Evolutionary conservation across 768 basidiomycete genomes (phyloP).

Genomic region (Lactarius deliciosus): DNA sequence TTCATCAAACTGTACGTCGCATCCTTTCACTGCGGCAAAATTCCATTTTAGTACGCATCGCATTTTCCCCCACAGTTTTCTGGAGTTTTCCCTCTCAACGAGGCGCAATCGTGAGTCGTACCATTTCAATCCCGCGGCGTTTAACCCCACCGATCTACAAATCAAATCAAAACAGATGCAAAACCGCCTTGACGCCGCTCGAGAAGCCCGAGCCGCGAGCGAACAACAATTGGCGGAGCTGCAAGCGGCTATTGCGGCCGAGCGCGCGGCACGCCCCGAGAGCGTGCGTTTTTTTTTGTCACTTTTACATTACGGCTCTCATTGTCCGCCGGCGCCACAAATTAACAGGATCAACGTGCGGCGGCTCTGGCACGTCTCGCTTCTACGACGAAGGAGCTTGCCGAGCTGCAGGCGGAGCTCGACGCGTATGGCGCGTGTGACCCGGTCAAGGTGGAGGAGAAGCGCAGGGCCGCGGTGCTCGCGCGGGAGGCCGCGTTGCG

Average conservation of each 20-base stretch:
- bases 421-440: conserved; percentile 80
- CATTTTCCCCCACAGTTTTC: conserved; percentile 59
- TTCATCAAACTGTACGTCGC: conserved; percentile 80
- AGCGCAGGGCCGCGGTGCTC: conserved; percentile 64
- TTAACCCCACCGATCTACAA: neutral
- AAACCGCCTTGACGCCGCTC: conserved; percentile 50
- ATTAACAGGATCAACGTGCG: conserved; percentile 54
- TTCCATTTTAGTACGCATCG: conserved; percentile 12
- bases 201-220: conserved; percentile 45
- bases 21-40: conserved; percentile 27
- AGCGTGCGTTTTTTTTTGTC: conserved; percentile 44
- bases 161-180: conserved; percentile 49
- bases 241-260: conserved; percentile 46
- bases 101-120: conserved; percentile 61
- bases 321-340: neutral
- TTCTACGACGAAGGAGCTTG: conserved; percentile 49
- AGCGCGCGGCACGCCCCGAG: conserved; percentile 54
- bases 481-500: conserved; percentile 82
- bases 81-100: conserved; percentile 95
- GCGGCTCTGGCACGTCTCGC: conserved; percentile 51
- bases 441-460: conserved; percentile 77
- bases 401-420: conserved; percentile 63
- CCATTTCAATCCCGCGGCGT: neutral
- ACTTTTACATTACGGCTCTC: neutral
- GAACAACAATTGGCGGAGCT: conserved; percentile 53